Conservation (phyloP, 2,329 filamentous ascomycete genomes). For the Eurotiales sp. region DNA sequence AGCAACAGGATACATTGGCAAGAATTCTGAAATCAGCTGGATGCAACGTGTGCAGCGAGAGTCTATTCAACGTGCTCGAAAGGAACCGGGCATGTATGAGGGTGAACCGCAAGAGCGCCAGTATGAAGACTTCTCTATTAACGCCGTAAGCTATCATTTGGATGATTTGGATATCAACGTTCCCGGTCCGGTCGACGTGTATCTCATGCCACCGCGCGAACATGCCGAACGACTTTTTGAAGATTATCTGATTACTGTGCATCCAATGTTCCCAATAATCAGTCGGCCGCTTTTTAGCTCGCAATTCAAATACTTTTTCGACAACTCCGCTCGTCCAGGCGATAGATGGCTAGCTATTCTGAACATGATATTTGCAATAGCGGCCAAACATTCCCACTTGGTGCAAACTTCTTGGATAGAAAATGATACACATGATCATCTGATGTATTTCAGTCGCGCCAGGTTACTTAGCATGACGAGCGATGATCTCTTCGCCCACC, state of each 20-base stretch:
- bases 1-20: slow-evolving; percentile 43
- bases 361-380: slow-evolving; percentile 46
- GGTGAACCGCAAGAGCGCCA: slow-evolving; percentile 19
- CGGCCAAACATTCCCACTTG: slow-evolving; percentile 41
- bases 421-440: slow-evolving; percentile 38
- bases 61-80: slow-evolving; percentile 30
- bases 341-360: slow-evolving; percentile 44
- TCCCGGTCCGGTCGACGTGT: slow-evolving; percentile 35
- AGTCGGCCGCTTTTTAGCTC: slow-evolving; percentile 37
- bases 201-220: slow-evolving; percentile 39
- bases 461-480: slow-evolving; percentile 41
- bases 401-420: slow-evolving; percentile 40
- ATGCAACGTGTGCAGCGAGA: slow-evolving; percentile 40
- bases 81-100: slow-evolving; percentile 27
- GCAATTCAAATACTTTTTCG: slow-evolving; percentile 40
- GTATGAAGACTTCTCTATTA: slow-evolving; percentile 30
- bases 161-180: slow-evolving; percentile 42
- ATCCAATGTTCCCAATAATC: slow-evolving; percentile 45
- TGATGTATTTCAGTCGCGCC: slow-evolving; percentile 43
- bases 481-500: slow-evolving; percentile 40
- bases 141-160: slow-evolving; percentile 39
- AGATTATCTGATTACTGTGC: slow-evolving; percentile 40
- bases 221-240: slow-evolving; percentile 41
- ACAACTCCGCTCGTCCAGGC: slow-evolving; percentile 30
- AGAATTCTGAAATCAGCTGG: slow-evolving; percentile 46